Evolutionary conservation across 2,329 filamentous ascomycete genomes (phyloP), one percentile per base, ranked within the genome.

Genomic region (Paracoccidioides lutzii): DNA sequence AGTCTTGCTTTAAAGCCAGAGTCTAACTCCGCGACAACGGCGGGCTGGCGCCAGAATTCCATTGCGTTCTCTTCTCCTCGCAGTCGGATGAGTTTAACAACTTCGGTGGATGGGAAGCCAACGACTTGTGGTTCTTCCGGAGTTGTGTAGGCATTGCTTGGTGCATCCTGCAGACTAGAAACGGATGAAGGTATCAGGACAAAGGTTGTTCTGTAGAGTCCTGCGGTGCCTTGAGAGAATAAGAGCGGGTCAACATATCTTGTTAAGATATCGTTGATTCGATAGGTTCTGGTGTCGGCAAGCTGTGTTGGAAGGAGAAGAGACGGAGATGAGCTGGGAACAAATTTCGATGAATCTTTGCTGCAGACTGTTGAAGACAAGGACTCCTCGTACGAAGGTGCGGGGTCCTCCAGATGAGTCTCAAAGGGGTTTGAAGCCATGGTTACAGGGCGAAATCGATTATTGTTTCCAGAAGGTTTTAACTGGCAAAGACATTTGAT

Each of bases 131-230:
- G 57, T 41, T 62, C 60, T 37, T 59, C 59, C 5, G 57, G 54
- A 14, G 53, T 52, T 4, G 60, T 60, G 56, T 60, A 59, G 28
- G 59, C 57, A 46, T 59, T 59, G 55, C 55, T 61, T n/a, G 53
- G 48, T 28, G 49, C 51, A 48, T 56, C 58, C 55, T 65, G 62
- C 5, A 68, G 58, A 6, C 65, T 66, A 14, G 65, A 63, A 8
- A 71, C 67, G 57, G 74, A 71, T 3, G 73, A 74, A 8, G 74
- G 74, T 0, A 77, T 62, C 12, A 77, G 65, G 37, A 75, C 66
- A 56, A 76, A 69, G 10, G 68, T 73, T 12, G 72, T 73, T 57
- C 70, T 70, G 14, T 71, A 69, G 42, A 76, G 69, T 33, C 73
- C 74, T 37, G 69, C 69, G 9, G 66, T 61, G 42, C 70, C 70